phyloP scores from a whole-genome alignment of 2,329 filamentous ascomycete species.

The Epichloe bromicola region DNA sequence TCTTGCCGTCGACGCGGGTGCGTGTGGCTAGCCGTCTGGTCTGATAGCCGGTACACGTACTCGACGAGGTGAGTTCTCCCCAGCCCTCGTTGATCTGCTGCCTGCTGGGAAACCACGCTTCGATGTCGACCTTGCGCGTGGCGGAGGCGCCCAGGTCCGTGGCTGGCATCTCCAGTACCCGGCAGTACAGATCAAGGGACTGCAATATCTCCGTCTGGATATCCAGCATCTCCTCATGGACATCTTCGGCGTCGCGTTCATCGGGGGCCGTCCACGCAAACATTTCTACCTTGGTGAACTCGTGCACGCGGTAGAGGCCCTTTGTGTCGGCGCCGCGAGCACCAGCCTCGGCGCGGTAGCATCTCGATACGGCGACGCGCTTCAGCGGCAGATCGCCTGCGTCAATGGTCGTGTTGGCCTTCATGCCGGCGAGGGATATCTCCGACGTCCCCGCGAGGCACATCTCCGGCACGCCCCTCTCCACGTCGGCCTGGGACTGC shows the following conservation, averaged over 20 bases:
- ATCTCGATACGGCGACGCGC: conserved; percentile 74
- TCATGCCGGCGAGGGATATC: conserved; percentile 86
- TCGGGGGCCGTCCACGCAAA: conserved; percentile 76
- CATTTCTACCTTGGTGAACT: conserved; percentile 97
- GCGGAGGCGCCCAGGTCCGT: conserved; percentile 83
- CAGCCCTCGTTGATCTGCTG: conserved; percentile 49
- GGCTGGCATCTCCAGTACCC: conserved; percentile 85
- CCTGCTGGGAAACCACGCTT: conserved; percentile 83
- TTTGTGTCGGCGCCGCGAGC: conserved; percentile 83
- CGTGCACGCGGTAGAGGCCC: conserved; percentile 90
- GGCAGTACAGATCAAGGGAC: conserved; percentile 67
- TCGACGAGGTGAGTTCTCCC: conserved; percentile 87
- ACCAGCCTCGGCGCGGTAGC: conserved; percentile 90
- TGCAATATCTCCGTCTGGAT: conserved; percentile 77
- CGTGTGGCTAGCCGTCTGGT: conserved; percentile 68
- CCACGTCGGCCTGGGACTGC: conserved; percentile 49
- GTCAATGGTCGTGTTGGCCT: conserved; percentile 58
- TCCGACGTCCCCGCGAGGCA: conserved; percentile 82
- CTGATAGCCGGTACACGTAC: conserved; percentile 92
- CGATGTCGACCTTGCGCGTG: conserved; percentile 78
- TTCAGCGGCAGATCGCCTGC: conserved; percentile 59
- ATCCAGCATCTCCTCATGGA: conserved; percentile 76
- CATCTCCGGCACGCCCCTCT: conserved; percentile 51
- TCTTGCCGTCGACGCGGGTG: conserved; percentile 41
- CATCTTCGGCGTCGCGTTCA: conserved; percentile 29